Evolutionary conservation across 495 filamentous ascomycete genomes (phyloP), one percentile per base, ranked within the genome.

Genomic region (Sporormia fimetaria): DNA sequence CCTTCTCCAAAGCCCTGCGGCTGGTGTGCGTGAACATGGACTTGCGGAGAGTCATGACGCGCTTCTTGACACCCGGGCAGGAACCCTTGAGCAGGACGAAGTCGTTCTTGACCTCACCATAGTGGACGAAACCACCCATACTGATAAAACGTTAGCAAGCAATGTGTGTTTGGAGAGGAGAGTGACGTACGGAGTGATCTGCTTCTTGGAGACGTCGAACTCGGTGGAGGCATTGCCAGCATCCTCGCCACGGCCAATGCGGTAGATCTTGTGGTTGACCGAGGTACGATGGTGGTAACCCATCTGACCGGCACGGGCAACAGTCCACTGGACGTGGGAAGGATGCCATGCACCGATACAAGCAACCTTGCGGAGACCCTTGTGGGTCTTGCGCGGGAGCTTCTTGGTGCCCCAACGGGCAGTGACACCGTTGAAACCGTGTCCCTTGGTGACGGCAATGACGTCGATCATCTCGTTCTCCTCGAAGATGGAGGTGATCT

Each of bases 341-440:
- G 92, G 92, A 80, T 99, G 92, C 92, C 92, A 99, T 56, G 92
- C 92, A 78, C 92, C 92, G 66, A 99, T 99, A 93, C 92, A 99
- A 60, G 92, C 92, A 59, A 99, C 92, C 81, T 99, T 99, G 57
- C 92, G 81, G 62, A 99, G 83, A 87, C 92, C 92, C 80, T 99
- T 99, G 80, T 99, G 92, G 53, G 92, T 99, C 84, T 99, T 99
- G 61, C 92, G 83, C 54, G 92, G 92, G 54, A 99, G 83, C 84
- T 99, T 99, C 83, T 94, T 99, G 67, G 92, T 99, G 54, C 92
- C 92, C 92, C 92, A 99, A 70, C 92, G 78, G 66, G 77, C 74
- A 40, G 92, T 99, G 55, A 99, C 92, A 82, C 92, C 92, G 61
- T 74, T 70, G 80, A 82, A 95, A 64, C 92, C 92, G 73, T 95